Conservation (phyloP, 139 green algal species). For the Micractinium conductrix region DNA sequence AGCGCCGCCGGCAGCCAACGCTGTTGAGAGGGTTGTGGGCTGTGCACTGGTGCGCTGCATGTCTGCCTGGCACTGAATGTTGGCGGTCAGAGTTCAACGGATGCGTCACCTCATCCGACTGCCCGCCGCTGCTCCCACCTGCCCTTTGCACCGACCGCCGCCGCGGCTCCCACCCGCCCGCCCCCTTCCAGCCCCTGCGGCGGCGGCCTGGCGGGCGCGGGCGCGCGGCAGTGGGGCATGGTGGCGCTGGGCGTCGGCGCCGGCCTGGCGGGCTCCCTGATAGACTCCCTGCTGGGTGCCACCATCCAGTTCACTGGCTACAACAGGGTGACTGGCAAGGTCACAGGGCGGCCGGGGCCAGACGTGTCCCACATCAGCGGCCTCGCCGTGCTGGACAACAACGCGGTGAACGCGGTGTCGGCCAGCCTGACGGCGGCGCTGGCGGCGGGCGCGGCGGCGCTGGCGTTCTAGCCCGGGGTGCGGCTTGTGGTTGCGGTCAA, state of each 20-base stretch:
- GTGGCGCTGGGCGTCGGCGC: conserved; percentile 59
- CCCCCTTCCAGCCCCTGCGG: not conserved
- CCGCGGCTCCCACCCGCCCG: not conserved
- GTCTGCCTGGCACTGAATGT: too few species aligned
- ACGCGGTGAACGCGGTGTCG: conserved; percentile 63
- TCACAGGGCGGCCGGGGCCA: conserved; percentile 52
- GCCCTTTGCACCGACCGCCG: not conserved
- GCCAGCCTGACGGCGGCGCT: conserved; percentile 35
- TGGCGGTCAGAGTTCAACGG: not conserved
- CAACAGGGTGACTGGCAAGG: conserved; percentile 50
- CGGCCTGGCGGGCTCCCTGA: conserved; percentile 83
- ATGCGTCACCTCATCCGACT: not conserved
- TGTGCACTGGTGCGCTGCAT: not conserved
- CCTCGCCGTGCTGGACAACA: conserved; percentile 59
- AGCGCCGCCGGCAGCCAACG: not conserved
- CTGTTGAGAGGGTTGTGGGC: not conserved
- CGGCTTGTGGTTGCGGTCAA: too few species aligned
- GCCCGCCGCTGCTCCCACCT: not conserved
- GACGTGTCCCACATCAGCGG: conserved; percentile 57
- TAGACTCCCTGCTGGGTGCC: conserved; percentile 95
- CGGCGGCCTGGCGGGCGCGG: not conserved
- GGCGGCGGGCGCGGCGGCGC: not conserved
- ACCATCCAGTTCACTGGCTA: conserved; percentile 93
- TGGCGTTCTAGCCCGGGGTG: too few species aligned
- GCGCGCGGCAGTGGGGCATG: conserved; percentile 30